A percentile compares a stretch with the other conserved stretches of the same genome.
These are phyloP conservation scores for Melampsora occidentalis DNA, from an alignment of 1,284 basidiomycete genomes.

Conservation along the genomic window DNA sequence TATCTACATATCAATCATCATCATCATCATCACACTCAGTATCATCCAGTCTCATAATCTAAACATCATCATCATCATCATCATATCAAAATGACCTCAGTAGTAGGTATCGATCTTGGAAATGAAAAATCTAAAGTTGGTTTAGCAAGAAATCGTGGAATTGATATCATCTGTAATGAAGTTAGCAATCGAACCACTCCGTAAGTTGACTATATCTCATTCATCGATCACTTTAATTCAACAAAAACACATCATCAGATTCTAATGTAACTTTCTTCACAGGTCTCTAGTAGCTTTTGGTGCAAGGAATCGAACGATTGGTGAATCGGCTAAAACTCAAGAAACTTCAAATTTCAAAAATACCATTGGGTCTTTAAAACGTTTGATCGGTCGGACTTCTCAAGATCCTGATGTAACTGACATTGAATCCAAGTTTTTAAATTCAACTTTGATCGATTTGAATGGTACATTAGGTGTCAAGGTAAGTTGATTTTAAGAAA, in stretches of 20 bases:
- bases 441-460: slow-evolving; percentile 76
- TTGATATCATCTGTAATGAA: slow-evolving; percentile 93
- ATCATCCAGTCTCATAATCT: too few species aligned
- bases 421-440: slow-evolving; percentile 82
- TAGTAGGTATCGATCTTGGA: slow-evolving; percentile 89
- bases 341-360: slow-evolving; percentile 98
- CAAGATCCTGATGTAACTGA: slow-evolving; percentile 69
- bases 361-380: slow-evolving; percentile 84
- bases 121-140: slow-evolving; percentile 82
- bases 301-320: slow-evolving; percentile 77
- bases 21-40: too few species aligned
- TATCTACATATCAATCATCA: too few species aligned
- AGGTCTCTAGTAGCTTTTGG: slow-evolving; percentile 91
- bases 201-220: slow-evolving; percentile 58
- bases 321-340: slow-evolving; percentile 89
- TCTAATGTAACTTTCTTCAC: neutral
- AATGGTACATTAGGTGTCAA: slow-evolving; percentile 75
- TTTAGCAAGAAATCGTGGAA: slow-evolving; percentile 84
- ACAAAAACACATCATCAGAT: neutral
- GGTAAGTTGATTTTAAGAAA: slow-evolving; percentile 58
- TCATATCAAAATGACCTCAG: slow-evolving; percentile 53
- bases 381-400: slow-evolving; percentile 74
- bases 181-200: slow-evolving; percentile 91
- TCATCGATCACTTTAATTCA: slow-evolving; percentile 9
- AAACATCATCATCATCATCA: neutral